Percentiles rank a stretch among this genome's conserved stretches.
These are phyloP conservation scores for Oryza meyeriana DNA, from an alignment of 176 grass and related monocot genomes.

Conservation along the genomic window DNA sequence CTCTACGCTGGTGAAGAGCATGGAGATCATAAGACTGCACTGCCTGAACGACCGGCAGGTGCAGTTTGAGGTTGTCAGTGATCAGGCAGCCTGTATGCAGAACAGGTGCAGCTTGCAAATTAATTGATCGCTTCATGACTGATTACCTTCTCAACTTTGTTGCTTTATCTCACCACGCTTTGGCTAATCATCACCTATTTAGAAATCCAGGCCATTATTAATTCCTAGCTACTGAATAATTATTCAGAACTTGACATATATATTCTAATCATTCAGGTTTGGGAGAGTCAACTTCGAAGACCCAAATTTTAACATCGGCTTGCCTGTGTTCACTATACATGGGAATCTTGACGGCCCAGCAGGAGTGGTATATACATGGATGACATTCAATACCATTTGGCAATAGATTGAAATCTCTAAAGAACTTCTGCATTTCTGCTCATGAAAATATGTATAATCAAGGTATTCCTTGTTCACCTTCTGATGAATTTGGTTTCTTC, in stretches of 20 bases:
- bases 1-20: constrained; percentile 64
- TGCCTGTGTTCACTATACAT: constrained; percentile 92
- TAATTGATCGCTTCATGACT: neutral
- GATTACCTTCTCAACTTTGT: neutral
- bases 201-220: neutral
- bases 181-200: neutral
- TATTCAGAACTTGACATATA: neutral
- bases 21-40: constrained; percentile 60
- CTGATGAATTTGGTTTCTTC: neutral
- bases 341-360: constrained; percentile 78
- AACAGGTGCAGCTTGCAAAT: constrained; percentile 39
- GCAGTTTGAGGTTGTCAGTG: constrained; percentile 73
- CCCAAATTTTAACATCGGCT: constrained; percentile 66
- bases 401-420: neutral
- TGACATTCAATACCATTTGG: neutral
- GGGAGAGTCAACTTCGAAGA: constrained; percentile 85
- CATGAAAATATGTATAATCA: neutral
- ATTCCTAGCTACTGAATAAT: neutral
- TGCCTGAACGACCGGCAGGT: constrained; percentile 59
- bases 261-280: constrained; percentile 43
- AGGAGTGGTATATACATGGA: constrained; percentile 62
- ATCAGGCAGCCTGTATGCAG: constrained; percentile 60
- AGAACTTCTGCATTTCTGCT: neutral
- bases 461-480: neutral
- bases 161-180: neutral